These are phyloP conservation scores for Plectranthus barbatus DNA, from an alignment of 257 asterid species.

Conservation along the genomic window DNA sequence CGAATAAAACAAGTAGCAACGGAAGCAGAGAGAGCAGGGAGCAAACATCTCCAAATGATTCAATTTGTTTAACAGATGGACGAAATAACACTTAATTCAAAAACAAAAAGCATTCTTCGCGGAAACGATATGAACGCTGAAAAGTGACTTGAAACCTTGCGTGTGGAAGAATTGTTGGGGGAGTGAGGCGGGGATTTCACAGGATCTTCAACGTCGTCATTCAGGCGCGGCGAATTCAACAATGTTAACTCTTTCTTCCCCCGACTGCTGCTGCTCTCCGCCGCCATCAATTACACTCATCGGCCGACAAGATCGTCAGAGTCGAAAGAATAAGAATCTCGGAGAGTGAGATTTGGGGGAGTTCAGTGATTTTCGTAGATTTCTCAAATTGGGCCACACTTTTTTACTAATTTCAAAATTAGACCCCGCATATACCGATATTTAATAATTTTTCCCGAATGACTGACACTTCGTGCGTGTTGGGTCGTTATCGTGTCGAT, in stretches of 20 bases:
- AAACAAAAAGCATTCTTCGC: neutral
- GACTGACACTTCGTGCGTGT: too few relatives aligned
- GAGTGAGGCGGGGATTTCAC: constrained; percentile 71
- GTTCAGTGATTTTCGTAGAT: constrained; percentile 13
- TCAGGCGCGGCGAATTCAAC: constrained; percentile 37
- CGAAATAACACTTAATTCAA: neutral
- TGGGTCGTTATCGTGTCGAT: too few relatives aligned
- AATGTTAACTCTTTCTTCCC: constrained; percentile 62
- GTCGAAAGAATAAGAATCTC: neutral
- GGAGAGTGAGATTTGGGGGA: constrained; percentile 21
- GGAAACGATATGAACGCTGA: neutral
- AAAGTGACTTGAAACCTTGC: constrained; percentile 40
- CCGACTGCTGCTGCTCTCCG: constrained; percentile 43
- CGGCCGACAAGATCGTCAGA: constrained; percentile 15
- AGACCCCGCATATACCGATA: constrained; percentile 3
- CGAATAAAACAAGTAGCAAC: neutral
- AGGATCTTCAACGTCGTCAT: constrained; percentile 61
- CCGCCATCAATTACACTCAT: constrained; percentile 63
- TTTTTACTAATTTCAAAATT: neutral
- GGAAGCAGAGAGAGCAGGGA: neutral
- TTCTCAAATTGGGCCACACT: constrained; percentile 9
- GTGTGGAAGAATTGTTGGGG: constrained; percentile 75
- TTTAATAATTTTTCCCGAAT: neutral
- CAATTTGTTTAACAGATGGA: neutral
- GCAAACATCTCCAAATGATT: neutral